phyloP scores from a whole-genome alignment of 2,329 filamentous ascomycete species.

The Stemphylium beticola region DNA sequence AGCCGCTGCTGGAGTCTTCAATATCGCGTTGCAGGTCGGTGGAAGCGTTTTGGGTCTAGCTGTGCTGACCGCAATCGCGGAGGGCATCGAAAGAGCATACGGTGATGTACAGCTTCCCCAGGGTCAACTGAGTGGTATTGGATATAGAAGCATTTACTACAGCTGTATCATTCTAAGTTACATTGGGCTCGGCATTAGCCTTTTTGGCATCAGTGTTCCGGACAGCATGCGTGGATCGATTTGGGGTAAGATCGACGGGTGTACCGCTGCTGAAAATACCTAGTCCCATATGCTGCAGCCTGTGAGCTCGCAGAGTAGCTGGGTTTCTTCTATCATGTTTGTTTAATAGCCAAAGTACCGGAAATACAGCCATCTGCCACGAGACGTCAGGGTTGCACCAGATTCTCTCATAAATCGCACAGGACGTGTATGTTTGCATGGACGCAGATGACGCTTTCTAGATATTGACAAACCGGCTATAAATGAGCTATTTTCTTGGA shows the following conservation, averaged over 20 bases:
- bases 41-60: not conserved
- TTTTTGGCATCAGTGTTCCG: not conserved
- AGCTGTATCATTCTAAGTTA: not conserved
- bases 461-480: too few relatives aligned
- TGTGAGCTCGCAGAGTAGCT: not conserved
- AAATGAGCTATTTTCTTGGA: too few relatives aligned
- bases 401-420: too few relatives aligned
- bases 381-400: too few relatives aligned
- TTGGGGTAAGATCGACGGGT: not conserved
- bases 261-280: not conserved
- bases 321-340: too few relatives aligned
- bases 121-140: not conserved
- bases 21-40: not conserved
- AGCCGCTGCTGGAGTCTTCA: not conserved
- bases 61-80: not conserved
- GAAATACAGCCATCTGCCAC: too few relatives aligned
- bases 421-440: too few relatives aligned
- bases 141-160: not conserved
- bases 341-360: too few relatives aligned
- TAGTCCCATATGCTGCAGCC: not conserved
- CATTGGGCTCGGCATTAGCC: not conserved
- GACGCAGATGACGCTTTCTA: too few relatives aligned
- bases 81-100: not conserved
- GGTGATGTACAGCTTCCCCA: not conserved
- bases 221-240: not conserved